Evolutionary conservation across 306 rosid species (phyloP).

Genomic region (Corylus avellana): DNA sequence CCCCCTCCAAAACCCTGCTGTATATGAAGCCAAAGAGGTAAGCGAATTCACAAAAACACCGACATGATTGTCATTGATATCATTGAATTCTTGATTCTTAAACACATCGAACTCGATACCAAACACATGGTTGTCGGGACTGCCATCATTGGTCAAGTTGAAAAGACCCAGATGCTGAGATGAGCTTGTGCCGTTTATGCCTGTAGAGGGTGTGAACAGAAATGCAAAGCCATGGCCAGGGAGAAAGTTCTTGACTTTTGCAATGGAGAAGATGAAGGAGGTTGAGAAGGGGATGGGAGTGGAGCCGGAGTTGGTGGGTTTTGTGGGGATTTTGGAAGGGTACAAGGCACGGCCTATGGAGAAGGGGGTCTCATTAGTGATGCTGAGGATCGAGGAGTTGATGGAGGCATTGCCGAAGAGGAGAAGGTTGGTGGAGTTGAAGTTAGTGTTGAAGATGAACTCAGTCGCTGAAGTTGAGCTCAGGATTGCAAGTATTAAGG

Average conservation of each 20-base stretch:
- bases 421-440: slow-evolving; percentile 43
- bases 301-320: slow-evolving; percentile 31
- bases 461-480: slow-evolving; percentile 41
- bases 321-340: slow-evolving; percentile 47
- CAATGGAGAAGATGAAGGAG: slow-evolving; percentile 56
- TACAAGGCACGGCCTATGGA: slow-evolving; percentile 48
- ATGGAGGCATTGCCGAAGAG: slow-evolving; percentile 45
- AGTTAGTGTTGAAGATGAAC: slow-evolving; percentile 59
- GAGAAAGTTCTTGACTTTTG: slow-evolving; percentile 25
- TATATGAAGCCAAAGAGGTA: slow-evolving; percentile 32
- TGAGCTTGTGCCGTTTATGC: slow-evolving; percentile 41
- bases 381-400: slow-evolving; percentile 45
- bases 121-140: slow-evolving; percentile 37
- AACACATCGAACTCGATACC: slow-evolving; percentile 54
- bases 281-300: slow-evolving; percentile 48
- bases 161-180: slow-evolving; percentile 47
- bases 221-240: slow-evolving; percentile 55
- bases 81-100: slow-evolving; percentile 45
- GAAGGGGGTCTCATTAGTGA: slow-evolving; percentile 43
- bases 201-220: slow-evolving; percentile 42
- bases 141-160: slow-evolving; percentile 38
- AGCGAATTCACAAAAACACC: slow-evolving; percentile 54
- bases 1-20: slow-evolving; percentile 54
- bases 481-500: slow-evolving; percentile 7
- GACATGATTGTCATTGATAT: slow-evolving; percentile 47